A percentile compares a stretch with the other conserved stretches of the same genome.
Conservation (phyloP, 495 filamentous ascomycete species). For the Darksidea phi region DNA sequence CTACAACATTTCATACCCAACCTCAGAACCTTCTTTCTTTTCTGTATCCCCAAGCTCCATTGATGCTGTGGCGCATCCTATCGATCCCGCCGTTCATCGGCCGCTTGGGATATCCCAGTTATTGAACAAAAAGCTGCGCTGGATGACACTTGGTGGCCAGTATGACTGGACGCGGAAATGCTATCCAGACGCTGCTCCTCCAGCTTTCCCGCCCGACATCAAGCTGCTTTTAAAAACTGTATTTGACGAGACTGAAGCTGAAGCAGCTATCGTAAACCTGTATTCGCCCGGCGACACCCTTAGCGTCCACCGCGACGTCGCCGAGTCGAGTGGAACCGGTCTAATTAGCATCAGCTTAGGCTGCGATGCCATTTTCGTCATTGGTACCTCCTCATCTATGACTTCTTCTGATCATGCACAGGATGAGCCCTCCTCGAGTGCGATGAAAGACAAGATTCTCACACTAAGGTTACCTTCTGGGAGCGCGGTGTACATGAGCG, state of each 20-base stretch:
- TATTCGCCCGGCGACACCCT: slow-evolving; percentile 86
- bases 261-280: slow-evolving; percentile 85
- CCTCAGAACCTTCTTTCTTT: slow-evolving; percentile 50
- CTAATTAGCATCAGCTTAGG: slow-evolving; percentile 84
- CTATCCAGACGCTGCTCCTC: slow-evolving; percentile 63
- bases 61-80: slow-evolving; percentile 51
- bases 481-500: slow-evolving; percentile 79
- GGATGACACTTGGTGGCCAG: slow-evolving; percentile 90
- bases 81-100: slow-evolving; percentile 66
- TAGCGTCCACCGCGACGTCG: slow-evolving; percentile 85
- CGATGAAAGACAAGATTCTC: slow-evolving; percentile 42
- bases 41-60: slow-evolving; percentile 38
- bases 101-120: slow-evolving; percentile 63
- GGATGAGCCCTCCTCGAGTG: slow-evolving; percentile 34
- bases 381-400: slow-evolving; percentile 40
- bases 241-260: slow-evolving; percentile 67
- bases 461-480: slow-evolving; percentile 71
- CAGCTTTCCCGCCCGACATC: slow-evolving; percentile 72
- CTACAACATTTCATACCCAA: slow-evolving; percentile 70
- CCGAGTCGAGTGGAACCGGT: slow-evolving; percentile 70
- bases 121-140: slow-evolving; percentile 76
- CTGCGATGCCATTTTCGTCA: slow-evolving; percentile 82
- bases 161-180: slow-evolving; percentile 88
- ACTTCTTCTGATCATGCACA: slow-evolving; percentile 36
- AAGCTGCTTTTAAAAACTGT: slow-evolving; percentile 59